These are phyloP conservation scores for Arthrobotrys pseudoclavata DNA, from an alignment of 2,329 filamentous ascomycete species.

Conservation along the genomic window DNA sequence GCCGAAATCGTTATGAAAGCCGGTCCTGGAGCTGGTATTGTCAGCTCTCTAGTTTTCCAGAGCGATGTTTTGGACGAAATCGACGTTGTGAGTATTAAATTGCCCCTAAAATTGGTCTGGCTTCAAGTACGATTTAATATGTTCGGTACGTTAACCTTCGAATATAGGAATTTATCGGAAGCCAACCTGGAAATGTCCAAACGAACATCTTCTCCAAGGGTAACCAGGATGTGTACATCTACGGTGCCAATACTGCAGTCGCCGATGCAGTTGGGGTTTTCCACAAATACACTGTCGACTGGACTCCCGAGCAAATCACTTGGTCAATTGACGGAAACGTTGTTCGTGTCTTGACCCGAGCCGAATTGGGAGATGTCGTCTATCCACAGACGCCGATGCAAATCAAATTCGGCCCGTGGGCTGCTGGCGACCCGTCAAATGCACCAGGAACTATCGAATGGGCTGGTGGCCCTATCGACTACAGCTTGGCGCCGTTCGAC, in stretches of 20 bases:
- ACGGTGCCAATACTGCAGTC: slow-evolving; percentile 82
- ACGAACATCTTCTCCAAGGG: slow-evolving; percentile 98
- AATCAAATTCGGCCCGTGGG: slow-evolving; percentile 91
- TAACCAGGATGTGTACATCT: slow-evolving; percentile 84
- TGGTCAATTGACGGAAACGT: slow-evolving; percentile 88
- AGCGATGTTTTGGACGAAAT: slow-evolving; percentile 96
- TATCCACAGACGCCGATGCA: slow-evolving; percentile 98
- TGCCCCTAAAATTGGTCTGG: background rate
- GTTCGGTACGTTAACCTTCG: background rate
- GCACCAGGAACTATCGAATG: slow-evolving; percentile 84
- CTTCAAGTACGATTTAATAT: background rate
- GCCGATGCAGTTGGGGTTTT: slow-evolving; percentile 79
- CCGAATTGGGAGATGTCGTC: slow-evolving; percentile 64
- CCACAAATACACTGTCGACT: slow-evolving; percentile 91
- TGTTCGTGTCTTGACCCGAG: slow-evolving; percentile 80
- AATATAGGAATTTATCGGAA: slow-evolving; percentile 83
- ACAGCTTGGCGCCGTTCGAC: slow-evolving; percentile 82
- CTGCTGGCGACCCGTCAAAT: slow-evolving; percentile 87
- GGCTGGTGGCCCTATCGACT: slow-evolving; percentile 89
- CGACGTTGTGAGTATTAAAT: slow-evolving; percentile 72
- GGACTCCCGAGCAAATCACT: slow-evolving; percentile 85
- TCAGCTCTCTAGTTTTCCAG: slow-evolving; percentile 90
- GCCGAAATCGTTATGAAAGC: slow-evolving; percentile 88
- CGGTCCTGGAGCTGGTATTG: slow-evolving; percentile 89
- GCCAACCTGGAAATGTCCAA: slow-evolving; percentile 81